Percentiles rank a stretch among this genome's conserved stretches.
Conservation (phyloP, 1,284 basidiomycete genomes). For the Cutaneotrichosporon dermatis region DNA sequence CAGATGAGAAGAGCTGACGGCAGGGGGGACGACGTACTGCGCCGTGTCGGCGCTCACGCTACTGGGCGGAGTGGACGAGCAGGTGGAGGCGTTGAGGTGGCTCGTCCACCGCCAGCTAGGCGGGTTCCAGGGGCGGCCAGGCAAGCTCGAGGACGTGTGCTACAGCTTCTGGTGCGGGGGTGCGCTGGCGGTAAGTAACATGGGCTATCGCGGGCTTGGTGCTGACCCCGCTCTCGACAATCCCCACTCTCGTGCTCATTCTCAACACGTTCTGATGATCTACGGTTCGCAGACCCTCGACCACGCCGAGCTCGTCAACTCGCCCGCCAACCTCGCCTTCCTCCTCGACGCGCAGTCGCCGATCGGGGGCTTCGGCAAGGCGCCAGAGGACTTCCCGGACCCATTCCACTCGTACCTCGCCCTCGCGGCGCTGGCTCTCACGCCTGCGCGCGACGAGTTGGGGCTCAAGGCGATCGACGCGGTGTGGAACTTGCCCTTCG, state of each 20-base stretch:
- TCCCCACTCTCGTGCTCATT: too few relatives aligned
- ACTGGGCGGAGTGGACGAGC: conserved; percentile 16
- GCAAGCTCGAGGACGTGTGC: conserved; percentile 81
- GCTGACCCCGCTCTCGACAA: too few relatives aligned
- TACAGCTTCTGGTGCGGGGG: conserved; percentile 94
- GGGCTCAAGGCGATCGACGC: conserved; percentile 62
- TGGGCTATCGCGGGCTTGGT: too few relatives aligned
- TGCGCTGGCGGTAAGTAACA: conserved; percentile 59
- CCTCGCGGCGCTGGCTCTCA: conserved; percentile 70
- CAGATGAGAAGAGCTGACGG: background rate
- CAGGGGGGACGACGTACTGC: conserved; percentile 91
- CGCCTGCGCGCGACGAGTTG: conserved; percentile 53
- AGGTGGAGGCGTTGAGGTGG: conserved; percentile 60
- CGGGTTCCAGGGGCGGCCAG: conserved; percentile 79
- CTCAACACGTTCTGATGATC: too few relatives aligned
- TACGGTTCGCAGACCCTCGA: conserved; percentile 59
- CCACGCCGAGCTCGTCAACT: conserved; percentile 57
- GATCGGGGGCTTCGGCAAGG: conserved; percentile 78
- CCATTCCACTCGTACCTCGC: conserved; percentile 88
- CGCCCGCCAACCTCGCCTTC: conserved; percentile 57
- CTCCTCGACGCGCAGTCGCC: conserved; percentile 72
- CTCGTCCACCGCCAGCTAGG: conserved; percentile 69
- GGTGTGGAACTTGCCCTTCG: conserved; percentile 62
- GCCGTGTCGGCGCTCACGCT: conserved; percentile 72
- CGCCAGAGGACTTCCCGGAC: conserved; percentile 73